Evolutionary conservation across 306 rosid species (phyloP).

Genomic region (Gynostemma pentaphyllum): DNA sequence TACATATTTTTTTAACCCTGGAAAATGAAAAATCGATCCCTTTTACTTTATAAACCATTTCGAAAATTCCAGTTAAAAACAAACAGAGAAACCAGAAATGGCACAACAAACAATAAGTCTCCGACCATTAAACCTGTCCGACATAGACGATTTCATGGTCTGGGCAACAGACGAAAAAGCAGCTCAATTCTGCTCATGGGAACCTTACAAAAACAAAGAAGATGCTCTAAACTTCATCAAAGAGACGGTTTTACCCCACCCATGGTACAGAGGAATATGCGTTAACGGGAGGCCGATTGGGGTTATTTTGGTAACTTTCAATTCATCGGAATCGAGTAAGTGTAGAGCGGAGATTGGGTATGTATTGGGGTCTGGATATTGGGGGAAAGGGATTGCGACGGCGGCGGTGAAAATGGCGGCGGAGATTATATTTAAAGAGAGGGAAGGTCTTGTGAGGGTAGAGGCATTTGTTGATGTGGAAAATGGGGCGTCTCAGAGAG

Average conservation of each 20-base stretch:
- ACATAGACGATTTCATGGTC: slow-evolving; percentile 52
- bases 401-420: slow-evolving; percentile 40
- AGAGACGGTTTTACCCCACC: slow-evolving; percentile 19
- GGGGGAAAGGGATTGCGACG: slow-evolving; percentile 70
- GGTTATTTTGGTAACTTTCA: slow-evolving; percentile 19
- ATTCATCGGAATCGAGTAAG: slow-evolving; percentile 13
- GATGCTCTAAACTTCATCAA: slow-evolving; percentile 31
- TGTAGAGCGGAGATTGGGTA: slow-evolving; percentile 54
- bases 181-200: slow-evolving; percentile 43
- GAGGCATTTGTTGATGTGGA: slow-evolving; percentile 64
- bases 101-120: no score
- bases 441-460: slow-evolving; percentile 46
- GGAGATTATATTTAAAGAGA: slow-evolving; percentile 32
- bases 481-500: slow-evolving; percentile 51
- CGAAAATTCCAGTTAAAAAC: no score
- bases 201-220: slow-evolving; percentile 33
- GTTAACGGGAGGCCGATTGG: slow-evolving; percentile 43
- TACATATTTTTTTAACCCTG: no score
- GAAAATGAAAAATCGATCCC: no score
- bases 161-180: slow-evolving; percentile 51
- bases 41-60: no score
- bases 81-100: no score
- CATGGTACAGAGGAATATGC: slow-evolving; percentile 60
- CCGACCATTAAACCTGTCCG: slow-evolving; percentile 33
- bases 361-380: slow-evolving; percentile 34